These are phyloP conservation scores for Mollisia scopiformis DNA, from an alignment of 2,329 filamentous ascomycete genomes.

Conservation along the genomic window DNA sequence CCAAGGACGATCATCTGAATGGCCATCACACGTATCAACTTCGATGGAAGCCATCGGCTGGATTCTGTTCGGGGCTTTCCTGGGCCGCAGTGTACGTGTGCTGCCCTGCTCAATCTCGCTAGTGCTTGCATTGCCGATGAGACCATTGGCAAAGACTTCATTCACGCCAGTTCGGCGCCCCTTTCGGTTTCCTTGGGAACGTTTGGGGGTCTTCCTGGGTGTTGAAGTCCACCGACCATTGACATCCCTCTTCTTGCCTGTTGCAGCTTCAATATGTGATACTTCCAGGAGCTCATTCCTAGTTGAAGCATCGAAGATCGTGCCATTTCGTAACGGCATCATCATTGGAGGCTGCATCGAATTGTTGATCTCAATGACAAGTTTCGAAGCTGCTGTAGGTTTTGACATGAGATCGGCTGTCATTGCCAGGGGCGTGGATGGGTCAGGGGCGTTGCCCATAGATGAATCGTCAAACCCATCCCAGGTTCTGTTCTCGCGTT, in stretches of 20 bases:
- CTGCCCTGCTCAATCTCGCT: background rate
- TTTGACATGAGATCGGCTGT: background rate
- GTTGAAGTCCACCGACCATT: background rate
- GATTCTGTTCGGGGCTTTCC: background rate
- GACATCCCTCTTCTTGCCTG: background rate
- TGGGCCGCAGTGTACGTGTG: background rate
- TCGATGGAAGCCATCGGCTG: background rate
- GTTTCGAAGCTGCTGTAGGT: background rate
- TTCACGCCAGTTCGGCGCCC: background rate
- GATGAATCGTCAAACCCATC: background rate
- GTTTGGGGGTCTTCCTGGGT: background rate
- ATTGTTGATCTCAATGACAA: background rate
- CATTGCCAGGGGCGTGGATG: background rate
- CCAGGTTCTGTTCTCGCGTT: background rate
- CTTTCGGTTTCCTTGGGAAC: slow-evolving; percentile 2
- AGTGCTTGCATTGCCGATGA: background rate
- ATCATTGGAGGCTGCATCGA: background rate
- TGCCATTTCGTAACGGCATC: background rate
- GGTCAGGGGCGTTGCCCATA: background rate
- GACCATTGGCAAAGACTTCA: background rate
- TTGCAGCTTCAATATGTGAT: background rate
- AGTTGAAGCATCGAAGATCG: background rate
- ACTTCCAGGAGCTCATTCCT: background rate
- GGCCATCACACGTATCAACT: background rate
- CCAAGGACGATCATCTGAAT: background rate